phyloP scores from a whole-genome alignment of 1,284 basidiomycete genomes.

The Mycosarcoma mackinlayi region DNA sequence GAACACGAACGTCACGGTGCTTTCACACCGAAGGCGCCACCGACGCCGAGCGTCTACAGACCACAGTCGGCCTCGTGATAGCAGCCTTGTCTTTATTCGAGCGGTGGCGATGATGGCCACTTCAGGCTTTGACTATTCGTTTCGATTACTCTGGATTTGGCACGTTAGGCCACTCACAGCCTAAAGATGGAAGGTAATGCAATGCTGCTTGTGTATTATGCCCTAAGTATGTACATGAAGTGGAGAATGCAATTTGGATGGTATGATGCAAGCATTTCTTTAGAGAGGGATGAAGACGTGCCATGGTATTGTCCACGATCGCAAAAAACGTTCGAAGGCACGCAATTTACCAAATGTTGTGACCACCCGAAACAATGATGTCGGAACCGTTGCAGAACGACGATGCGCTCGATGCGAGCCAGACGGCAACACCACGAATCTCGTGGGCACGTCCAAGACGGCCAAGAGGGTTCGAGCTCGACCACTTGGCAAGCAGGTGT shows the following conservation, averaged over 20 bases:
- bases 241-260: constrained; percentile 10
- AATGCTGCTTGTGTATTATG: constrained; percentile 34
- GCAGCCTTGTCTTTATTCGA: no score
- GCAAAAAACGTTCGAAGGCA: neutral
- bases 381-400: constrained; percentile 67
- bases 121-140: no score
- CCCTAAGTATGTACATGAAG: constrained; percentile 45
- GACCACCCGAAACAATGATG: constrained; percentile 67
- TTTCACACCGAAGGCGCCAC: no score
- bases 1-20: no score
- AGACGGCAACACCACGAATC: constrained; percentile 79
- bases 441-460: constrained; percentile 81
- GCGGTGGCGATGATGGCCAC: neutral
- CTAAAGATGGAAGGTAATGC: neutral
- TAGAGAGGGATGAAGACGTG: neutral
- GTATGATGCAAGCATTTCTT: constrained; percentile 8
- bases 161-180: no score
- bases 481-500: constrained; percentile 78
- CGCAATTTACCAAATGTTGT: constrained; percentile 65
- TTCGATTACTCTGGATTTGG: no score
- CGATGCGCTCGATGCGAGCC: constrained; percentile 76
- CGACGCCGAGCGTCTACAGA: no score
- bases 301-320: constrained; percentile 20
- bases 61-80: no score
- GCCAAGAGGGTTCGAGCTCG: constrained; percentile 79